Conservation (phyloP, 768 basidiomycete genomes). For the Myochromella boudieri region DNA sequence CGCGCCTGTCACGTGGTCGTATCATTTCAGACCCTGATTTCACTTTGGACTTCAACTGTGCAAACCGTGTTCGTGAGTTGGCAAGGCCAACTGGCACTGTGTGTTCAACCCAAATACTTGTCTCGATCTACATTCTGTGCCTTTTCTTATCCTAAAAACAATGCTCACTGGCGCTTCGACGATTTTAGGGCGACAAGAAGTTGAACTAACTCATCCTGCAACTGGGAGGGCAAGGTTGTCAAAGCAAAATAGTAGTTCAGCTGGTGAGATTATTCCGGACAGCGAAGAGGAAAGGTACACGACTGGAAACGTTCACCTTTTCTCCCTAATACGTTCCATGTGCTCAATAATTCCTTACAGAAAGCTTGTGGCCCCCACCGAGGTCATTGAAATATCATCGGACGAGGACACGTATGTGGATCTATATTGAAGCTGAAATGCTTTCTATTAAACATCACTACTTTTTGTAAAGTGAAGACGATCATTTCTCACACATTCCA, state of each 20-base stretch:
- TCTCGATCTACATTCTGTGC: too few relatives aligned
- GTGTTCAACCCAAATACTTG: too few relatives aligned
- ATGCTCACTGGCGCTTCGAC: too few relatives aligned
- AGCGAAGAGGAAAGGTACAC: conserved; percentile 45
- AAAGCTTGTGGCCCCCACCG: conserved; percentile 7
- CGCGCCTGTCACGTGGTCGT: too few relatives aligned
- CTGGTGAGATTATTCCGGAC: conserved; percentile 41
- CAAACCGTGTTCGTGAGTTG: too few relatives aligned
- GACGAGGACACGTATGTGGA: conserved; percentile 37
- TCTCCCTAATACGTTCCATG: background rate
- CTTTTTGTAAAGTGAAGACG: too few relatives aligned
- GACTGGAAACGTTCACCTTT: conserved; percentile 22
- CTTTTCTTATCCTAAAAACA: conserved; percentile 4
- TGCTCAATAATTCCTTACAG: background rate
- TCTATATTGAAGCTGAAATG: too few relatives aligned
- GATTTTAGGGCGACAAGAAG: too few relatives aligned
- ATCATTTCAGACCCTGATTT: too few relatives aligned
- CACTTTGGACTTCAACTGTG: too few relatives aligned
- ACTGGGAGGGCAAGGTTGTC: conserved; percentile 1
- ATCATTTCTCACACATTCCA: conserved; percentile 10
- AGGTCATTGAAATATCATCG: conserved; percentile 59
- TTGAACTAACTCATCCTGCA: background rate
- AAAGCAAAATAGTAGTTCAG: background rate
- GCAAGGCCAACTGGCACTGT: too few relatives aligned
- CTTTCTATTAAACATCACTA: too few relatives aligned